Percentiles rank a stretch among this genome's conserved stretches.
phyloP scores from a whole-genome alignment of 1,284 basidiomycete species.

The Trichosporon sp. region DNA sequence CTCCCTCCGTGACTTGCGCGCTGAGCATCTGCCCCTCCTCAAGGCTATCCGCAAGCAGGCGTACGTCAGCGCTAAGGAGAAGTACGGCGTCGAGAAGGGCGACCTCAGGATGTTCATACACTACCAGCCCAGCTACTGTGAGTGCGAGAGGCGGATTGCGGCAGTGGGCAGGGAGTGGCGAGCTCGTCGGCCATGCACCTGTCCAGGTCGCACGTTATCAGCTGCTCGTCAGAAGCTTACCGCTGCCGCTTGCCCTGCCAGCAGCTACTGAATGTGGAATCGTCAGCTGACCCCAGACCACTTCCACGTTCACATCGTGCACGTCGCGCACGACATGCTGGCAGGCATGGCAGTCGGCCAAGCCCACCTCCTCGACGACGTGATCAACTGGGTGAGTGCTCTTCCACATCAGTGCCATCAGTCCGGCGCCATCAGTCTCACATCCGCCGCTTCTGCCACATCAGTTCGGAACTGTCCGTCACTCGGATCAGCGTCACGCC shows the following conservation, averaged over 20 bases:
- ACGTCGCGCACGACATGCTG: conserved; percentile 67
- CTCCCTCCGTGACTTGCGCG: conserved; percentile 71
- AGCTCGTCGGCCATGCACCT: no score
- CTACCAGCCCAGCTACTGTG: conserved; percentile 96
- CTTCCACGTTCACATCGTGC: conserved; percentile 92
- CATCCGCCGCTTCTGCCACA: not conserved
- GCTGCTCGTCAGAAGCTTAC: no score
- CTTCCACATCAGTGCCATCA: not conserved
- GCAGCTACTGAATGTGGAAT: no score
- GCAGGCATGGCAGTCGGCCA: conserved; percentile 82
- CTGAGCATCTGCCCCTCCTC: conserved; percentile 70
- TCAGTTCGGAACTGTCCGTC: no score
- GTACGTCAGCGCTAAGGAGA: conserved; percentile 68
- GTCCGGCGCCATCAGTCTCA: not conserved
- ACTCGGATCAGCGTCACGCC: no score
- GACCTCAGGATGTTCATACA: conserved; percentile 82
- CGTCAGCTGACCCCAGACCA: conserved; percentile 65
- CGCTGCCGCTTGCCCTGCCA: no score
- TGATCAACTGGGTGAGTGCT: conserved; percentile 72
- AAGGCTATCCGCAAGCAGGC: conserved; percentile 65
- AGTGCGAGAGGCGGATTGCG: conserved; percentile 47
- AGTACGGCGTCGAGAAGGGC: conserved; percentile 68
- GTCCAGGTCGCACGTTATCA: no score
- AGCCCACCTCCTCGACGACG: conserved; percentile 88
- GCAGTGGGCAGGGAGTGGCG: no score